Percentiles rank a stretch among this genome's conserved stretches.
Conservation (phyloP, 208 protist genomes). For the Phytomonas francai region DNA sequence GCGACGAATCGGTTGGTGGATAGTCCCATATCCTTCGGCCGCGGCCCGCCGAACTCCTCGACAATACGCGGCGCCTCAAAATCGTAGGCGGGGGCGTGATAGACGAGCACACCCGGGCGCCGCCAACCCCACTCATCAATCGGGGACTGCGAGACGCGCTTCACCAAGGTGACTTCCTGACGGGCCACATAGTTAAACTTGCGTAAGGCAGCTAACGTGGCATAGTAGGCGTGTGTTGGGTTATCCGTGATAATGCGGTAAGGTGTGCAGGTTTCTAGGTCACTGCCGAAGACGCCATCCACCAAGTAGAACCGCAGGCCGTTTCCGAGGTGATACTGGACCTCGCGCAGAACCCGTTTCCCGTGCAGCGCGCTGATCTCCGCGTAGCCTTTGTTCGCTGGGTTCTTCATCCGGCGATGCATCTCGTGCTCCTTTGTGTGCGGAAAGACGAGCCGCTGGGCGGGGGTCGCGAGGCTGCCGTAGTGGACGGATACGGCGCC, state of each 20-base stretch:
- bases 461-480: conserved; percentile 19
- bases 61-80: conserved; percentile 84
- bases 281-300: conserved; percentile 81
- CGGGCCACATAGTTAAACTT: conserved; percentile 79
- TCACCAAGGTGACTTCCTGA: conserved; percentile 81
- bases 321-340: conserved; percentile 86
- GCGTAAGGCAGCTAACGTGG: conserved; percentile 69
- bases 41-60: conserved; percentile 88
- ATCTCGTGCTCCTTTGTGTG: conserved; percentile 78
- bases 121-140: conserved; percentile 88
- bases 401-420: conserved; percentile 77
- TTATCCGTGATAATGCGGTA: conserved; percentile 89
- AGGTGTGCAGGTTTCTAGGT: conserved; percentile 57
- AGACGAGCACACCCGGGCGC: conserved; percentile 70
- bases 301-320: conserved; percentile 85
- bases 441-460: conserved; percentile 59
- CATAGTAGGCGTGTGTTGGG: conserved; percentile 82
- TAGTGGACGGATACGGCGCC: conserved; percentile 57
- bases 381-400: conserved; percentile 33
- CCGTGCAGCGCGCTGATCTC: conserved; percentile 66
- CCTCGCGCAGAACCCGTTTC: conserved; percentile 81
- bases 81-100: conserved; percentile 78
- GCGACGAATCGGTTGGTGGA: conserved; percentile 61
- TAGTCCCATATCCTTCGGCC: conserved; percentile 76
- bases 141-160: conserved; percentile 74